Percentiles rank a stretch among this genome's conserved stretches.
Evolutionary conservation across 2,329 filamentous ascomycete species (phyloP).

Genomic region (Cercospora canescens): DNA sequence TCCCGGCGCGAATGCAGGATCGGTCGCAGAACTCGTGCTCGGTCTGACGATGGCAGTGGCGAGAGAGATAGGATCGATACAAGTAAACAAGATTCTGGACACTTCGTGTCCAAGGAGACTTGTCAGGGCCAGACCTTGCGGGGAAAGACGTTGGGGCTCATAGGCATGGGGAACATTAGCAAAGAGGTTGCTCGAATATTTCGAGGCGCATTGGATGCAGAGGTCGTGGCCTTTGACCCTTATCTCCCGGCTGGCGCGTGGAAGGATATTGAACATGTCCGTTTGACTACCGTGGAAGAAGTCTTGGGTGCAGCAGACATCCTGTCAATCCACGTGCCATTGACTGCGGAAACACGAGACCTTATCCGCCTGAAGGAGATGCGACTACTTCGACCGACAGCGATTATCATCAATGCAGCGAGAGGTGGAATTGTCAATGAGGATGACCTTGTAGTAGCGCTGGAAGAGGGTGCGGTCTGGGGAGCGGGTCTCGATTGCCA

Average conservation of each 20-base stretch:
- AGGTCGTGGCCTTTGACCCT: conserved; percentile 39
- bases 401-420: conserved; percentile 35
- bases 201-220: conserved; percentile 30
- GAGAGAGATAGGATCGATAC: conserved; percentile 36
- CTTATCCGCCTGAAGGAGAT: conserved; percentile 35
- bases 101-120: conserved; percentile 41
- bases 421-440: conserved; percentile 37
- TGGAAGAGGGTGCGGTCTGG: conserved; percentile 29
- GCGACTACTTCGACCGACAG: conserved; percentile 28
- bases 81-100: conserved; percentile 23
- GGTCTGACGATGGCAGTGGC: conserved; percentile 34
- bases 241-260: conserved; percentile 27
- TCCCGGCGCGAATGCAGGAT: conserved; percentile 44
- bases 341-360: conserved; percentile 30
- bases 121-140: conserved; percentile 42
- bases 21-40: conserved; percentile 38
- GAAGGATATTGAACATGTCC: conserved; percentile 27
- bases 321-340: conserved; percentile 37
- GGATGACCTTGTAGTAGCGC: conserved; percentile 27
- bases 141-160: conserved; percentile 37
- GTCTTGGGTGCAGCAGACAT: conserved; percentile 36
- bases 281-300: conserved; percentile 29
- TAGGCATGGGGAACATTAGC: conserved; percentile 43
- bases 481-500: conserved; percentile 35
- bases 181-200: conserved; percentile 36